Evolutionary conservation across 1,284 basidiomycete genomes (phyloP), one percentile per base, ranked within the genome.

Genomic region (Rhodotorula sp.): DNA sequence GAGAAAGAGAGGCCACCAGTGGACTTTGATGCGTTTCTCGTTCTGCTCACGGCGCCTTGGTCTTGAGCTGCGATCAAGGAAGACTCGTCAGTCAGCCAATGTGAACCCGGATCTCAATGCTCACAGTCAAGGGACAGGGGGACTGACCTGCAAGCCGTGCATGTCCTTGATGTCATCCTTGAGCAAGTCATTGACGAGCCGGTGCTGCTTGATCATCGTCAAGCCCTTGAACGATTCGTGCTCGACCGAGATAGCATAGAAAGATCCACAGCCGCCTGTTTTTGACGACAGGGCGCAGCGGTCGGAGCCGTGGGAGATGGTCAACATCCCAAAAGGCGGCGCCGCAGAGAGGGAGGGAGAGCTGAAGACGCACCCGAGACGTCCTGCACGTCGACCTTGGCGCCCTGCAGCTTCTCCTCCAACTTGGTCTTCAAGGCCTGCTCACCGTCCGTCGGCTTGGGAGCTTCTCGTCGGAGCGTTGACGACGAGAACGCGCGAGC

Each of bases 161-260:
- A 98, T 95, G 30, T 86, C 89, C 77, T 87, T 86, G 69, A 99
- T 95, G 79, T 97, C 94, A 77, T 90, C 84, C 82, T 95, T 95
- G 74, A 99, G 82, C 29, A 87, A 86, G 73, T 91, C 86, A 45
- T 92, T 96, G 64, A 99, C 93, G 57, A 98, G 83, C 73, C 89
- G 87, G 82, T 99, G 95, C 80, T 98, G 95, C 83, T 97, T 96
- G 73, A 99, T 87, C 48, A 88, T 91, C 0, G 91, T 82, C 48
- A 98, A 81, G 22, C 90, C 95, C 74, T 90, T 88, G 85, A 99
- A 99, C 3, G 85, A 85, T 26, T 87, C 82, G 68, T 91, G 93
- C 6, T 90, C 87, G 71, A 99, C 90, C 51, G 87, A 85, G 75
- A 99, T 96, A 53, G 93, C 91, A 79, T 96, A 99, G 82, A 99